Evolutionary conservation across 176 grass and related monocot genomes (phyloP).

Genomic region (Bromus sterilis): DNA sequence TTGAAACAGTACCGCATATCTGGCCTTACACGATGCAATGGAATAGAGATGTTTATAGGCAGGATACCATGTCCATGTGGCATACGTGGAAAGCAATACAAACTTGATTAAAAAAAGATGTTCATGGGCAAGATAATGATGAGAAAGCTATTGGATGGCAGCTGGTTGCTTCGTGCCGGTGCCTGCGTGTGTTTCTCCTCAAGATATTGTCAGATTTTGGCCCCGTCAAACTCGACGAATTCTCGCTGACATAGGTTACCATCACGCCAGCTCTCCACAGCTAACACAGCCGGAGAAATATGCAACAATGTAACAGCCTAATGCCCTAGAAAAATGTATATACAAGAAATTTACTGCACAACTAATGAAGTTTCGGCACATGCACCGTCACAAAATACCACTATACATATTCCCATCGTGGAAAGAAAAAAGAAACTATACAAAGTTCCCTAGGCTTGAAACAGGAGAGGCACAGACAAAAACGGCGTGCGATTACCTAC

Average conservation of each 20-base stretch:
- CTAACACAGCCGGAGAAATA: background rate
- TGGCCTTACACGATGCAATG: background rate
- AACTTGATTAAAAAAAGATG: too few relatives aligned
- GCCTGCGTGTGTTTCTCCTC: background rate
- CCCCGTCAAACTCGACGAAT: background rate
- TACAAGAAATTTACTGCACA: constrained; percentile 3
- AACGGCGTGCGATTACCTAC: constrained; percentile 23
- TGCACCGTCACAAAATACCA: background rate
- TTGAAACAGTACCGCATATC: too few relatives aligned
- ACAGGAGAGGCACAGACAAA: constrained; percentile 23
- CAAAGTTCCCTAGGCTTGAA: background rate
- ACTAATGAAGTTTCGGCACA: background rate
- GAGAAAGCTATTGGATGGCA: constrained; percentile 2
- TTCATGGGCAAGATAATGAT: too few relatives aligned
- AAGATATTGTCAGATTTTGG: background rate
- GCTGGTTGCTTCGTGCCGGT: background rate
- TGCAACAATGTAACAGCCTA: background rate
- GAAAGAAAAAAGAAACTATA: background rate
- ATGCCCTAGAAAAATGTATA: background rate
- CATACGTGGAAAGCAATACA: too few relatives aligned
- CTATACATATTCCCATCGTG: background rate
- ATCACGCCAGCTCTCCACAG: background rate
- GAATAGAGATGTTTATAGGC: background rate
- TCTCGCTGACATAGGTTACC: background rate
- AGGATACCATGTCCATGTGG: too few relatives aligned